Conservation (phyloP, 306 rosid species). For the Lathyrus oleraceus region DNA sequence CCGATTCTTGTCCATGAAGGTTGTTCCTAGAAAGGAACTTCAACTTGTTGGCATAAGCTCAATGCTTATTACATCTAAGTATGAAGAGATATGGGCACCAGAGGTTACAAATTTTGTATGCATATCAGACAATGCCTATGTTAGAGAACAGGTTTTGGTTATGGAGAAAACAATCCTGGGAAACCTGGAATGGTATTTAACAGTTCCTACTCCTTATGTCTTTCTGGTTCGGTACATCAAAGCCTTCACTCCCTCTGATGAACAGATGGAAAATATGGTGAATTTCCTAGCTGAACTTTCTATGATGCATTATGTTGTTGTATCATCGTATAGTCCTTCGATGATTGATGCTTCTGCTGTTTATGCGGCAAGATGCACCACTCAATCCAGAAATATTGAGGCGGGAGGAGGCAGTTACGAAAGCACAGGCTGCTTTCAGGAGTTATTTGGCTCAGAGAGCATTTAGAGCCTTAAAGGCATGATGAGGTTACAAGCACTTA, state of each 20-base stretch:
- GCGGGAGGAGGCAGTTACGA: too few relatives aligned
- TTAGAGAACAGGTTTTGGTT: constrained; percentile 58
- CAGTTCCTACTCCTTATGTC: constrained; percentile 86
- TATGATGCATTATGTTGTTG: too few relatives aligned
- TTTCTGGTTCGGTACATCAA: constrained; percentile 77
- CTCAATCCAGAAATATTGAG: too few relatives aligned
- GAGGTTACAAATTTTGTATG: constrained; percentile 84
- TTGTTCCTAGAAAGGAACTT: constrained; percentile 71
- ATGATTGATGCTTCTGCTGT: too few relatives aligned
- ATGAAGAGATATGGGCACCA: constrained; percentile 98
- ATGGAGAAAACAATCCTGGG: constrained; percentile 81
- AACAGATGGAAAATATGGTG: constrained; percentile 71
- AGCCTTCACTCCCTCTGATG: constrained; percentile 61
- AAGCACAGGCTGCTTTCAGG: too few relatives aligned
- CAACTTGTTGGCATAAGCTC: constrained; percentile 88
- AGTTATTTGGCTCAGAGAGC: too few relatives aligned
- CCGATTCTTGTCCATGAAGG: too few relatives aligned
- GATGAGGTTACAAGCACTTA: constrained; percentile 99
- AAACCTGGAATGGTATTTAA: constrained; percentile 72
- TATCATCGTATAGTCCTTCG: too few relatives aligned
- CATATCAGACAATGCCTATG: constrained; percentile 79
- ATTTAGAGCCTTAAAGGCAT: too few relatives aligned
- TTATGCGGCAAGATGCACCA: too few relatives aligned
- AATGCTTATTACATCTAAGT: constrained; percentile 84
- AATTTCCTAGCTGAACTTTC: constrained; percentile 79